Percentiles rank a stretch among this genome's conserved stretches.
phyloP scores from a whole-genome alignment of 352 stramenopile genomes.

The Lagenidium giganteum region DNA sequence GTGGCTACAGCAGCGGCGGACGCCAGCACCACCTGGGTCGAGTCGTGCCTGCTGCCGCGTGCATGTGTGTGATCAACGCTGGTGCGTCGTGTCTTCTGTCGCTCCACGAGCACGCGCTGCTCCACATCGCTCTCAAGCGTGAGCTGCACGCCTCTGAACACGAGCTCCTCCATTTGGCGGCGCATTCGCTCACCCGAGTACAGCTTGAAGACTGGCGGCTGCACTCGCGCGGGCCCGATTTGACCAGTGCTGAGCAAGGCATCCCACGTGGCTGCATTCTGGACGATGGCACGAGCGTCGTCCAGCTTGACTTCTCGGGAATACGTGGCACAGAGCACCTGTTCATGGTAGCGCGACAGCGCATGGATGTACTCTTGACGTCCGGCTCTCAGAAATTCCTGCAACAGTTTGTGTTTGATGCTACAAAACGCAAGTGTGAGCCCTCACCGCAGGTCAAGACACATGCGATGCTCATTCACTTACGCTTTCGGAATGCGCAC shows the following conservation, averaged over 20 bases:
- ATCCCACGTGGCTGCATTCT: slow-evolving; percentile 39
- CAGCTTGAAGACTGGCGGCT: slow-evolving; percentile 38
- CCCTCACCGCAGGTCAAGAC: neutral
- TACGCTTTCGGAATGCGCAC: slow-evolving; percentile 68
- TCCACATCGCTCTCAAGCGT: slow-evolving; percentile 65
- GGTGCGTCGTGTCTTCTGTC: slow-evolving; percentile 30
- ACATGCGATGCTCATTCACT: neutral
- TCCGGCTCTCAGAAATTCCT: slow-evolving; percentile 31
- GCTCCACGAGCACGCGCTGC: slow-evolving; percentile 37
- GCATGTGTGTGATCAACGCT: slow-evolving; percentile 12
- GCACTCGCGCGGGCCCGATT: slow-evolving; percentile 7
- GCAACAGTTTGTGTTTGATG: slow-evolving; percentile 55
- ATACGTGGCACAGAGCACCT: slow-evolving; percentile 41
- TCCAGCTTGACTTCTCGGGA: slow-evolving; percentile 55
- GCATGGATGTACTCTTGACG: slow-evolving; percentile 38
- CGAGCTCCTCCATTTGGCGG: slow-evolving; percentile 49
- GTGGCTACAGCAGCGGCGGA: too few species aligned
- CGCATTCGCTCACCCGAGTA: slow-evolving; percentile 27
- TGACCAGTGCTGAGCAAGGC: slow-evolving; percentile 13
- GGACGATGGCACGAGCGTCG: slow-evolving; percentile 68
- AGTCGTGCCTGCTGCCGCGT: slow-evolving; percentile 10
- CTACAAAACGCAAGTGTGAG: slow-evolving; percentile 10
- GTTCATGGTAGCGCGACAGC: slow-evolving; percentile 45
- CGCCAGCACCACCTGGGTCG: too few species aligned
- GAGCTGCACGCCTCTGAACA: slow-evolving; percentile 54